Evolutionary conservation across 805 yeast genomes (phyloP), one percentile per base, ranked within the genome.

Genomic region (Groenewaldozyma tartarivorans): DNA sequence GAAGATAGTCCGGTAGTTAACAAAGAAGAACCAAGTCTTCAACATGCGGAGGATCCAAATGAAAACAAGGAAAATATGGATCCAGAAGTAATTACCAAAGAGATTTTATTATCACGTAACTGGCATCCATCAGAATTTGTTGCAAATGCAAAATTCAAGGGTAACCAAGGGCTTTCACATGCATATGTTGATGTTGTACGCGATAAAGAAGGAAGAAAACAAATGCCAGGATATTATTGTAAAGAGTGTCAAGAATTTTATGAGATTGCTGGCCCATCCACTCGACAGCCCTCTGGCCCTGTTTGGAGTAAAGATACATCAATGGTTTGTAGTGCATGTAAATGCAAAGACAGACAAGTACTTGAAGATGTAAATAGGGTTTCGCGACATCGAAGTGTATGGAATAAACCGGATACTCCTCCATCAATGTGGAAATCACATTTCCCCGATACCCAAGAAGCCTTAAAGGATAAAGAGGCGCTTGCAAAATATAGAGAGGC

Each of bases 401-500:
- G 63, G 50, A 53, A 49, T 4, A 55, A 69, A 33, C 66, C 67
- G 0, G 62, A 63, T 3, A 64, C 74, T 1, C 82, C 81, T 1
- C 77, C 77, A 0, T 81, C 81, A 1, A 75, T 69, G 56, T 77
- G 74, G 47, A 57, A 75, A 31, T 62, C 76, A 19, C 82, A 75
- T 39, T 76, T 79, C 47, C 81, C 83, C 0, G 61, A 59, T 4
- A 72, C 81, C 0, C 81, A 74, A 45, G 75, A 77, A 48, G 50
- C 39, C 1, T 58, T 52, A 33, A 75, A 68, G 42, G 65, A 63
- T 47, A 44, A 44, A 15, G 56, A 59, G 40, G 57, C 67, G 4
- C 45, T 42, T 1, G 58, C 60, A 18, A 43, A 46, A 40, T 51
- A 68, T 16, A 55, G 67, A 3, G 50, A 53, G 32, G 54, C 60